Evolutionary conservation across 345 rosid genomes (phyloP), one percentile per base, ranked within the genome.

Genomic region (Eucalyptus pumila): DNA sequence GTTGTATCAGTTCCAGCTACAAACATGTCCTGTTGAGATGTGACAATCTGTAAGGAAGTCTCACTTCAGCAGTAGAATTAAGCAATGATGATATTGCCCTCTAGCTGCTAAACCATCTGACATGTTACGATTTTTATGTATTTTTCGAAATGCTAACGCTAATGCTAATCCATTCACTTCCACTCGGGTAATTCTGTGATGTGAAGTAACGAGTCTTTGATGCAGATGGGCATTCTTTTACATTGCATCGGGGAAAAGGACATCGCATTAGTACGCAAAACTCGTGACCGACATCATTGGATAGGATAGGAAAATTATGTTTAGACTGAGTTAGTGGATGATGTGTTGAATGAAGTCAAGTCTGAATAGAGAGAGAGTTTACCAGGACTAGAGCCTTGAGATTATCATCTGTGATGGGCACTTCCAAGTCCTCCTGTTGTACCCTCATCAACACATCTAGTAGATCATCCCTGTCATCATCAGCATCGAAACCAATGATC

Each of bases 1-100:
- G 93, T 62, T 87, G 94, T 90, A 83, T 91, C 93, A 11, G 93
- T 91, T 87, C 93, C 93, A 14, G 93, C 93, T 14, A 93, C 93
- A 58, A 92, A 90, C 93, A 92, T 90, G 89, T 93, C 94, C 94
- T 92, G 91, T 85, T 44, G 40, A 37, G 9, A 19, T 87, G 14
- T n/a, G 52, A 65, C 48, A 30, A 54, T 26, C 67, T 14, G 34
- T 17, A 24, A n/a, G 67, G 47, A 21, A 47, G 19, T 40, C 88
- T 48, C 42, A 86, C 67, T 34, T 50, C 27, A 6, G 44, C 12
- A 34, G 44, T 32, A 37, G 42, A 69, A 32, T 69, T 69, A 69
- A 69, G 40, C 80, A 32, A 69, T 69, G 12, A 16, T 67, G 37
- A 69, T 34, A 32, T 5, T 16, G 37, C 80, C 24, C 40, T 72